Conservation (phyloP, 2,329 filamentous ascomycete genomes). For the Diaporthe vaccinii region DNA sequence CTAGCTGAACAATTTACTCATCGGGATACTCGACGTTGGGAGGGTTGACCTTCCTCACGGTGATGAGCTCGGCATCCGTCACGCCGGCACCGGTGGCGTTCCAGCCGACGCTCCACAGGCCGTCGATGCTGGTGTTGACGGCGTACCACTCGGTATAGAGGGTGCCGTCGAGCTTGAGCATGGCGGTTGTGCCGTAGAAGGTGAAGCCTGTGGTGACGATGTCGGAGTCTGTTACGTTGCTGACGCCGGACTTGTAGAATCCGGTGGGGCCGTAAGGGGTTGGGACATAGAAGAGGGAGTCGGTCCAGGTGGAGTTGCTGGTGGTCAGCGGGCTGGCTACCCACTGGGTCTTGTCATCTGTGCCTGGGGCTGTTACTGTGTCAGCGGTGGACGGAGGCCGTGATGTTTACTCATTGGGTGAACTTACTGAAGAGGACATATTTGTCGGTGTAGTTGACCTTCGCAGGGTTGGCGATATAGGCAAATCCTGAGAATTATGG, state of each 20-base stretch:
- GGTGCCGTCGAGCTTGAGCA: slow-evolving; percentile 23
- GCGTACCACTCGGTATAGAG: slow-evolving; percentile 37
- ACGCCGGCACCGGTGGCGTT: slow-evolving; percentile 24
- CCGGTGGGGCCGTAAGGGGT: slow-evolving; percentile 8
- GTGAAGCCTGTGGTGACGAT: slow-evolving; percentile 35
- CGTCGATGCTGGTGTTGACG: slow-evolving; percentile 24
- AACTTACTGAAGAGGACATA: slow-evolving; percentile 32
- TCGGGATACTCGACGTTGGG: slow-evolving; percentile 36
- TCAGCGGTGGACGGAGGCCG: background rate
- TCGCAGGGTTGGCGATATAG: slow-evolving; percentile 35
- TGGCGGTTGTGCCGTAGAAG: slow-evolving; percentile 35
- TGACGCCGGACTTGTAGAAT: slow-evolving; percentile 34
- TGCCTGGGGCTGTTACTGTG: background rate
- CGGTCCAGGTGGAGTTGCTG: slow-evolving; percentile 23
- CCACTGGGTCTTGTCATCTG: slow-evolving; percentile 32
- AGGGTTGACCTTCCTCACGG: slow-evolving; percentile 12
- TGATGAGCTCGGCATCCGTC: slow-evolving; percentile 22
- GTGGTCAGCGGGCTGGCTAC: slow-evolving; percentile 22
- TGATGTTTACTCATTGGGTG: background rate
- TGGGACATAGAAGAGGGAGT: slow-evolving; percentile 34
- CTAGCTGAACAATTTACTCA: background rate
- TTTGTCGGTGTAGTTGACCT: slow-evolving; percentile 33
- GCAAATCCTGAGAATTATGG: background rate
- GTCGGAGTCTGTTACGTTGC: background rate
- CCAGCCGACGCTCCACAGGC: slow-evolving; percentile 39